These are phyloP conservation scores for Globisporangium nagaii DNA, from an alignment of 352 stramenopile genomes.

Conservation along the genomic window DNA sequence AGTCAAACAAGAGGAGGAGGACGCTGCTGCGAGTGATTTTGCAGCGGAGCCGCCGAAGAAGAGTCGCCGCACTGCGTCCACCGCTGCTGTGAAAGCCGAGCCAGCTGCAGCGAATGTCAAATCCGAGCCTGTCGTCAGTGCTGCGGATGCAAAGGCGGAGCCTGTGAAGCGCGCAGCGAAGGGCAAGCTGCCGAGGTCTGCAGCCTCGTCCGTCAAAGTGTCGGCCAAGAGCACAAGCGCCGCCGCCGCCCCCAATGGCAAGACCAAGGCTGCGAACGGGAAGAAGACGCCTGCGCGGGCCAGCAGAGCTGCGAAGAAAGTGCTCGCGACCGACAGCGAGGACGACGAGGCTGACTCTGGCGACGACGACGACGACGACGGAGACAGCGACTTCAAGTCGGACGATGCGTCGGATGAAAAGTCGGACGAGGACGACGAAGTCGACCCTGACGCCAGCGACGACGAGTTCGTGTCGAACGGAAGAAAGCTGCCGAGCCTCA, in stretches of 20 bases:
- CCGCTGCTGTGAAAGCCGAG: background rate
- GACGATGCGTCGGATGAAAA: background rate
- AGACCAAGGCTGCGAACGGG: slow-evolving; percentile 13
- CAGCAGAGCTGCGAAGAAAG: background rate
- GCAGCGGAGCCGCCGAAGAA: slow-evolving; percentile 2
- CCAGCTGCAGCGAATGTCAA: background rate
- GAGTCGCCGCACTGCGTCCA: background rate
- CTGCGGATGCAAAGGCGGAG: background rate
- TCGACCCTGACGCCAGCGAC: slow-evolving; percentile 16
- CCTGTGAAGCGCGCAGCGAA: background rate
- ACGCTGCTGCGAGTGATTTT: background rate
- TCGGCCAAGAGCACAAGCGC: background rate
- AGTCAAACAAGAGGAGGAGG: background rate
- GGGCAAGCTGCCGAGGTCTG: background rate
- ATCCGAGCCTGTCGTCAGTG: background rate
- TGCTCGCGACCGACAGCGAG: background rate
- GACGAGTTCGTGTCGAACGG: slow-evolving; percentile 21
- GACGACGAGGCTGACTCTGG: slow-evolving; percentile 18
- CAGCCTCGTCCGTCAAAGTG: background rate
- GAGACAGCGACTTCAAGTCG: slow-evolving; percentile 38
- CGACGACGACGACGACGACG: slow-evolving; percentile 25
- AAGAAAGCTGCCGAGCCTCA: slow-evolving; percentile 17
- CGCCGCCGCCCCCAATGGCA: background rate
- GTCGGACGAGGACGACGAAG: slow-evolving; percentile 22
- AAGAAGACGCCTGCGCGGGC: slow-evolving; percentile 1